A percentile compares a stretch with the other conserved stretches of the same genome.
Conservation (phyloP, 1,284 basidiomycete species). For the Cryptococcus amylolentus region DNA sequence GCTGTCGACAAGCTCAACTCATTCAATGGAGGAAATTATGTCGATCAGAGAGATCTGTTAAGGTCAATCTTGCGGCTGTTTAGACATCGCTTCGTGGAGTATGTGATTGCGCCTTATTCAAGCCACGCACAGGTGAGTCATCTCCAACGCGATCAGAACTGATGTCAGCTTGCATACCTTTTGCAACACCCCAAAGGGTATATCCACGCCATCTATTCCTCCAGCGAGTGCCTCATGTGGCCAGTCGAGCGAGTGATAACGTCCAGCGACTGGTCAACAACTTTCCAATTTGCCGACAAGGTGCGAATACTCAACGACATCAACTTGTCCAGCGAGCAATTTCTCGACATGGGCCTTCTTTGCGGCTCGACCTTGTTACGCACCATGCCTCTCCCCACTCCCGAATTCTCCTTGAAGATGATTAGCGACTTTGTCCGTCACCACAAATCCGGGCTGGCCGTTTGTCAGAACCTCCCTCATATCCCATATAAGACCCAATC, state of each 20-base stretch:
- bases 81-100: constrained; percentile 92
- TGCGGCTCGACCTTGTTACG: constrained; percentile 83
- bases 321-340: constrained; percentile 77
- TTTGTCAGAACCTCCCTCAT: constrained; percentile 71
- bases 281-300: constrained; percentile 85
- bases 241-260: constrained; percentile 90
- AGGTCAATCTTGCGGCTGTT: constrained; percentile 88
- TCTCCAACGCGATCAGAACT: background rate
- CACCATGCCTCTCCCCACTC: constrained; percentile 78
- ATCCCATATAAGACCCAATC: constrained; percentile 43
- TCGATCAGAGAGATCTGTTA: constrained; percentile 80
- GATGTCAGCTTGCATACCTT: constrained; percentile 77
- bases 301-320: constrained; percentile 71
- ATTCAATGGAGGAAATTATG: constrained; percentile 58
- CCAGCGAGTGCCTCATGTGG: constrained; percentile 86
- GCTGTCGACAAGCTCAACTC: constrained; percentile 78
- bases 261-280: constrained; percentile 69
- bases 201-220: constrained; percentile 89
- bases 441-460: constrained; percentile 78
- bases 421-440: constrained; percentile 85
- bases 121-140: constrained; percentile 81
- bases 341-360: constrained; percentile 88
- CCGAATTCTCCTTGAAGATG: constrained; percentile 68
- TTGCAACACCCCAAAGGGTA: constrained; percentile 90
- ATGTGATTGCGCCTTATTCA: constrained; percentile 90